Conservation (phyloP, 768 basidiomycete genomes). For the Boletus pseudopeckii region DNA sequence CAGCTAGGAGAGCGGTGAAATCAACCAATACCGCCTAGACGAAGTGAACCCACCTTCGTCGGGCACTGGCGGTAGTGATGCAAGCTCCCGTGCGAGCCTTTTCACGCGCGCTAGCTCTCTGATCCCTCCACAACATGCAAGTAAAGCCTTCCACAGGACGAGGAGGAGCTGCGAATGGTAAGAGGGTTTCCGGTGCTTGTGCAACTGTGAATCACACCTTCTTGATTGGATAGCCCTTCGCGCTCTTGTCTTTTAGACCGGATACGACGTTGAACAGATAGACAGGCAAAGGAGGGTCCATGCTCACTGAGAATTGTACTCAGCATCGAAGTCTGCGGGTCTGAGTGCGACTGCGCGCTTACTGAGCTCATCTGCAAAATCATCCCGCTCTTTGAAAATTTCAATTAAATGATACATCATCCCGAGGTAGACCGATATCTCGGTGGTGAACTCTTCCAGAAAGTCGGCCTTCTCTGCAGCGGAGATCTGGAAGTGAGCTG, state of each 20-base stretch:
- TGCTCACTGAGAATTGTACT: conserved; percentile 64
- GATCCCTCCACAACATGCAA: conserved; percentile 91
- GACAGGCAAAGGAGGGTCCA: conserved; percentile 91
- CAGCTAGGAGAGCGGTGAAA: conserved; percentile 33
- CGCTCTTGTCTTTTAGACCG: conserved; percentile 85
- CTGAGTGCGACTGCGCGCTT: conserved; percentile 33
- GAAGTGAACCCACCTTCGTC: conserved; percentile 40
- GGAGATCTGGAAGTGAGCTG: conserved; percentile 66
- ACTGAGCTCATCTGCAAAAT: conserved; percentile 97
- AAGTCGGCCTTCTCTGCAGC: conserved; percentile 70
- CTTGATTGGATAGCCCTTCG: conserved; percentile 95
- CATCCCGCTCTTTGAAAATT: conserved; percentile 87
- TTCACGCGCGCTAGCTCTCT: conserved; percentile 83
- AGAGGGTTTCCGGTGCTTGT: background rate
- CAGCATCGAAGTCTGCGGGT: background rate
- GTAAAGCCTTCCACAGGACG: conserved; percentile 89
- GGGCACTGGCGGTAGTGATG: conserved; percentile 60
- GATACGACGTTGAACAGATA: conserved; percentile 91
- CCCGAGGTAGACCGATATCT: conserved; percentile 89
- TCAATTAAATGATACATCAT: conserved; percentile 96
- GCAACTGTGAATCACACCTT: conserved; percentile 52
- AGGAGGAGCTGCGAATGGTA: conserved; percentile 66
- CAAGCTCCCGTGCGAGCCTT: conserved; percentile 78
- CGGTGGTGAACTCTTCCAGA: conserved; percentile 87
- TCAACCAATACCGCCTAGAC: background rate